Evolutionary conservation across 129 eudicot genomes (phyloP), one percentile per base, ranked within the genome.

Genomic region (Artemisia tridentata): DNA sequence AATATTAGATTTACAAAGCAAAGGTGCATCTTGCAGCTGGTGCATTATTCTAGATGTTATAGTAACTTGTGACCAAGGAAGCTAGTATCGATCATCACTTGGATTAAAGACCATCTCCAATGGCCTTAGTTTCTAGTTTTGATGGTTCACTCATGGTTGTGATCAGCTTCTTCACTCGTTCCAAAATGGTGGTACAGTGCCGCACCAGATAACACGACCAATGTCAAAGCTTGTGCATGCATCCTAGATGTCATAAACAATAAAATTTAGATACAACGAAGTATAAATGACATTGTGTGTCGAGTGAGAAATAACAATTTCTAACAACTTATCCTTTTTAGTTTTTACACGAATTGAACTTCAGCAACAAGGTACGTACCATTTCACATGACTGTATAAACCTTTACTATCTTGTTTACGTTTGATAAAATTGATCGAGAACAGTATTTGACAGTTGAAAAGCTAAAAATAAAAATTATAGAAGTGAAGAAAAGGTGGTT

Each of bases 211-310:
- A 91, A 86, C 86, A 91, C 98, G 2, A 80, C 96, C 80, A 91
- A 60, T 13, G 98, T 91, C 70, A 86, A 72, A 20, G 98, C 96
- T 52, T 91, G 98, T 65, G 96, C 98, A 51, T 88, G 96, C 96
- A 91, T 91, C 86, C 97, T 91, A 75, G 2, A 29, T 29, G 5
- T 29, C 34, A 29, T 3, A 29, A 29, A 29, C 34, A 29, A 29
- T 5, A 29, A 29, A 29, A 29, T 38, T 38, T 8, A 38, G 10
- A 38, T 7, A 38, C 45, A 38, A 31, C 45, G 1, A 34, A 5
- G 43, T 34, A 34, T 34, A 7, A 34, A 34, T 5, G 7, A n/a
- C n/a, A n/a, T n/a, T n/a, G n/a, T n/a, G 29, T 25, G 3, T 25
- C n/a, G n/a, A n/a, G n/a, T n/a, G n/a, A n/a, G n/a, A n/a, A n/a